Conservation (phyloP, 352 stramenopile species). For the Blastocystis sp. region DNA sequence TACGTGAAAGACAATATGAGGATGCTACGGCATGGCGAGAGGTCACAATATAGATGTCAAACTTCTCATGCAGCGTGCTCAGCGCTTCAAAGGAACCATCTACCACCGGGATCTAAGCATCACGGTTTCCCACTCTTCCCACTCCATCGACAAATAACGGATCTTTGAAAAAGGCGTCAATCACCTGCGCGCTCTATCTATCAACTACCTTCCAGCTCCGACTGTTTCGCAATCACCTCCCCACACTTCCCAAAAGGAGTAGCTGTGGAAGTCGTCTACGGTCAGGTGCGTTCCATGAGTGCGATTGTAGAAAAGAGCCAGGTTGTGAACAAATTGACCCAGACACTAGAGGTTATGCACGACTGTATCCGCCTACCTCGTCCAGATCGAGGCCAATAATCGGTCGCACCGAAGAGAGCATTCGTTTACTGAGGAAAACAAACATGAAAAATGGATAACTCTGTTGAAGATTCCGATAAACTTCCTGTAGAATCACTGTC, state of each 20-base stretch:
- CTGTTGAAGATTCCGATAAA: not conserved
- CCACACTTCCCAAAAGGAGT: constrained; percentile 55
- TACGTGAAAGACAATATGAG: not conserved
- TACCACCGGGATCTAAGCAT: constrained; percentile 29
- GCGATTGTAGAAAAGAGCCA: constrained; percentile 44
- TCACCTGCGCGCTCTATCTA: not conserved
- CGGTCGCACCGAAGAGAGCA: not conserved
- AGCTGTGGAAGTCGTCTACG: constrained; percentile 50
- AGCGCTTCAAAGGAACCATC: constrained; percentile 34
- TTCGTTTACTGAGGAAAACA: not conserved
- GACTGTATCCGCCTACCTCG: not conserved
- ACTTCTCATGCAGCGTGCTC: constrained; percentile 1
- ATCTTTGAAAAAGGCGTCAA: constrained; percentile 19
- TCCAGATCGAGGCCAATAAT: constrained; percentile 43
- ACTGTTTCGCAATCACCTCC: constrained; percentile 25
- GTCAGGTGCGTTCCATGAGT: constrained; percentile 22
- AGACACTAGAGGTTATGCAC: not conserved
- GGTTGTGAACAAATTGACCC: constrained; percentile 40
- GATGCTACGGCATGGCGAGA: not conserved
- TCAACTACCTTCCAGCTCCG: not conserved
- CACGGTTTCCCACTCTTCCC: not conserved
- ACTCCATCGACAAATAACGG: constrained; percentile 40
- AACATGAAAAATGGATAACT: constrained; percentile 3
- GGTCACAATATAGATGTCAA: constrained; percentile 51
- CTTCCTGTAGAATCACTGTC: not conserved